Conservation (phyloP, 1,284 basidiomycete species). For the Cystobasidium slooffiae region DNA sequence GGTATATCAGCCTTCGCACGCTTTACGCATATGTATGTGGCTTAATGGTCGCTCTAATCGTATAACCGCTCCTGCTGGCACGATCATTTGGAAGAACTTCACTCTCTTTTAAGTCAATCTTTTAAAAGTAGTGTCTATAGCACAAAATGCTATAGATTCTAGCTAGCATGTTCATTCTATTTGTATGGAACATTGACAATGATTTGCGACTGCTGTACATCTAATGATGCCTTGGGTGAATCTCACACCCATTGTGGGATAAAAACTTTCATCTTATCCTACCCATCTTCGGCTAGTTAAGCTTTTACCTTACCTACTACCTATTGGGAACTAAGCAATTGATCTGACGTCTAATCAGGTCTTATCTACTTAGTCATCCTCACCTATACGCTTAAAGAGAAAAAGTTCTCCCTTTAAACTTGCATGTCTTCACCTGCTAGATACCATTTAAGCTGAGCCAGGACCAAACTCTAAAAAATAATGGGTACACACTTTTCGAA, state of each 20-base stretch:
- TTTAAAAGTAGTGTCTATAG: constrained; percentile 7
- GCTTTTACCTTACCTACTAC: constrained; percentile 23
- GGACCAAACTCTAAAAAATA: constrained; percentile 28
- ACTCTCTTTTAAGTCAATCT: constrained; percentile 2
- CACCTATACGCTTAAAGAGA: constrained; percentile 11
- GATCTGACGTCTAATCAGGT: not conserved
- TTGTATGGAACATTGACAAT: constrained; percentile 4
- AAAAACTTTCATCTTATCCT: constrained; percentile 31
- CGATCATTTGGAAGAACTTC: constrained; percentile 21
- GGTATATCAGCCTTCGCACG: constrained; percentile 11
- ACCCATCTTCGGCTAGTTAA: constrained; percentile 27
- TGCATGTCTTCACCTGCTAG: constrained; percentile 28
- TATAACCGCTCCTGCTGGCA: constrained; percentile 29
- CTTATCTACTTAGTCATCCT: constrained; percentile 18
- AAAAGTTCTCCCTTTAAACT: not conserved
- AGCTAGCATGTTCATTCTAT: constrained; percentile 21
- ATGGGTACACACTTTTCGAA: constrained; percentile 6
- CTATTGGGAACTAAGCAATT: constrained; percentile 27
- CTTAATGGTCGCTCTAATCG: constrained; percentile 23
- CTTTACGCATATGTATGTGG: constrained; percentile 30
- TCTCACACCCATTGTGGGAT: constrained; percentile 28
- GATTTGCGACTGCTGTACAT: constrained; percentile 29
- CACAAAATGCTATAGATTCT: constrained; percentile 9
- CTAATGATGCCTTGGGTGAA: constrained; percentile 31
- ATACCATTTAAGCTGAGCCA: constrained; percentile 33